Base-by-base conservation (phyloP, 305 asterid species). In the Vinca major region DNA sequence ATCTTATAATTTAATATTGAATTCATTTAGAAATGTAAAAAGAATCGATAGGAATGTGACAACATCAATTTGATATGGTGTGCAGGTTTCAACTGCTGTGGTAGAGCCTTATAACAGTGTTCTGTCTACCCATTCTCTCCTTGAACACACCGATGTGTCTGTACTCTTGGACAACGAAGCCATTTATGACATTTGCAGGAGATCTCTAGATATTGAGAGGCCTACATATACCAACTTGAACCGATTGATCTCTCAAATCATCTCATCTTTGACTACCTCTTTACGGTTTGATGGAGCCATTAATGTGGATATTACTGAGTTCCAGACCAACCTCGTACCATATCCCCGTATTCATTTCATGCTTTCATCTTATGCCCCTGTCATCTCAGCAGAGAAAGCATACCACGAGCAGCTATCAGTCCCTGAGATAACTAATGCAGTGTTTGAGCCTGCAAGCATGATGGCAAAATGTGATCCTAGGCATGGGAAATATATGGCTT, bases 91-190 rank as follows among this genome's bases (percentile, higher is more conserved):
- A 21, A 75, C 79, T 2, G 79, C 79, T 56, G 79, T 75, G 62
- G 79, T 75, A 67, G 79, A 75, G 79, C 79, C 79, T 65, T 75
- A 75, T 36, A 75, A 75, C 72, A 75, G 79, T 70, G 79, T 75
- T 45, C 68, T 75, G 45, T 75, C 79, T 19, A 75, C 79, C 58
- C 79, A 75, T 65, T 70, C 79, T 64, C 79, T 75, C 67, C 75
- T 75, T 41, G 79, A 75, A 67, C 79, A 75, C 67, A 70, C 79
- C 2, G 79, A 75, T 70, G 79, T 75, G 4, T 49, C 79, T 36
- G 75, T 75, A 65, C 75, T 75, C 49, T 70, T 75, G 68, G 79
- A 75, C 45, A 75, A 75, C 49, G 79, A 75, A 70, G 79, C 79
- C 14, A 75, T 75, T 58, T 75, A 75, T 62, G 79, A 75, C 36